Evolutionary conservation across 2,329 filamentous ascomycete genomes (phyloP), one percentile per base, ranked within the genome.

Genomic region (Lachnum nothofagi): DNA sequence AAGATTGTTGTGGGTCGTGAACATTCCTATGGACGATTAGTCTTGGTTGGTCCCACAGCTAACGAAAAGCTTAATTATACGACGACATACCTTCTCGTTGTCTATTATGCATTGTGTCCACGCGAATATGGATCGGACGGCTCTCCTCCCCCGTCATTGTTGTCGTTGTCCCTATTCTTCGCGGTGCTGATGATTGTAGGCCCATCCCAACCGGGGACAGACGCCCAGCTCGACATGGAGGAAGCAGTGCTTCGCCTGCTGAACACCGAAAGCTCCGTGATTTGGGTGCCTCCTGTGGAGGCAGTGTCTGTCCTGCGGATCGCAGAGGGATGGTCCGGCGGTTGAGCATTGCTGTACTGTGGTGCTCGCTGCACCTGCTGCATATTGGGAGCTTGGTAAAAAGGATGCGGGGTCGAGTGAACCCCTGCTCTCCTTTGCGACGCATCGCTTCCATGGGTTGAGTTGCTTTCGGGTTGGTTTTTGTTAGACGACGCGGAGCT

Each of bases 161-260:
- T n/a, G n/a, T n/a, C n/a, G n/a, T n/a, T n/a, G n/a, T n/a, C n/a
- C n/a, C n/a, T n/a, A n/a, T n/a, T n/a, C n/a, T n/a, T n/a, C n/a
- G n/a, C n/a, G n/a, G n/a, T n/a, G n/a, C n/a, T n/a, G n/a, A n/a
- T n/a, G n/a, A n/a, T n/a, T n/a, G n/a, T n/a, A n/a, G n/a, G n/a
- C n/a, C n/a, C n/a, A n/a, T n/a, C n/a, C n/a, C n/a, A n/a, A n/a
- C n/a, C n/a, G n/a, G n/a, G n/a, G n/a, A n/a, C n/a, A n/a, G n/a
- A n/a, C n/a, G n/a, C n/a, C n/a, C n/a, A n/a, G 35, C 27, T 37
- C 8, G 27, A 35, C 29, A 45, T 45, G 10, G 42, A 45, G 10
- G 40, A 43, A 27, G 40, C 40, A 12, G 40, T 43, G 16, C 14
- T 31, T 24, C 19, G 20, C 20, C 40, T n/a, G 40, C 25, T 12